These are phyloP conservation scores for Phtheirospermum japonicum DNA, from an alignment of 257 asterid species.

Conservation along the genomic window DNA sequence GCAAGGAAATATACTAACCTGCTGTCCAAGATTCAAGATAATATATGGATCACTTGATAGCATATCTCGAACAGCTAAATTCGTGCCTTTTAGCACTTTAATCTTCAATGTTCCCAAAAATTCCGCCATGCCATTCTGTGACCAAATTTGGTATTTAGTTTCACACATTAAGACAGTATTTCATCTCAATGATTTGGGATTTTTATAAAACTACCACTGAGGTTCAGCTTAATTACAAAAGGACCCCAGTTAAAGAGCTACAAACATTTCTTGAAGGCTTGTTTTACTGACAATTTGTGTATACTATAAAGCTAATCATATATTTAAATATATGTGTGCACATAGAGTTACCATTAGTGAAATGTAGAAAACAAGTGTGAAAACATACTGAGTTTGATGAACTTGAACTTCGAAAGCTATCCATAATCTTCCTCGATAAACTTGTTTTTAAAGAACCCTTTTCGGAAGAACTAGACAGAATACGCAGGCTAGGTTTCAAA, in stretches of 20 bases:
- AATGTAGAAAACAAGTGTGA: too few relatives aligned
- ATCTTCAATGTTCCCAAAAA: slow-evolving; percentile 72
- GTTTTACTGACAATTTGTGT: background rate
- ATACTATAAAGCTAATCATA: background rate
- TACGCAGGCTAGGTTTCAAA: slow-evolving; percentile 93
- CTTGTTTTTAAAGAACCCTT: slow-evolving; percentile 44
- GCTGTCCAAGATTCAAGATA: slow-evolving; percentile 71
- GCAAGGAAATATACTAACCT: slow-evolving; percentile 48
- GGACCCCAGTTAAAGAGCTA: background rate
- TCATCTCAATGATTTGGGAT: background rate
- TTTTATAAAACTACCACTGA: too few relatives aligned
- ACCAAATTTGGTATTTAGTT: slow-evolving; percentile 29
- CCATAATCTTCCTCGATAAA: slow-evolving; percentile 50
- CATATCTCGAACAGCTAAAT: slow-evolving; percentile 96
- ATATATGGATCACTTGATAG: slow-evolving; percentile 97
- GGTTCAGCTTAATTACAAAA: background rate
- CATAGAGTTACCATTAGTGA: too few relatives aligned
- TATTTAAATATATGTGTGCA: background rate
- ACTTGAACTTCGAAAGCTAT: slow-evolving; percentile 57
- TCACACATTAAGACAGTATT: slow-evolving; percentile 16
- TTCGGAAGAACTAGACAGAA: slow-evolving; percentile 45
- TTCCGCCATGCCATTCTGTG: slow-evolving; percentile 67
- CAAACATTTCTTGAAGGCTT: background rate
- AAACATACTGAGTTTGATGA: slow-evolving; percentile 63
- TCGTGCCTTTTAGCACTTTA: slow-evolving; percentile 75